Conservation (phyloP, 768 basidiomycete species). For the Termitomyces bulborhizus region DNA sequence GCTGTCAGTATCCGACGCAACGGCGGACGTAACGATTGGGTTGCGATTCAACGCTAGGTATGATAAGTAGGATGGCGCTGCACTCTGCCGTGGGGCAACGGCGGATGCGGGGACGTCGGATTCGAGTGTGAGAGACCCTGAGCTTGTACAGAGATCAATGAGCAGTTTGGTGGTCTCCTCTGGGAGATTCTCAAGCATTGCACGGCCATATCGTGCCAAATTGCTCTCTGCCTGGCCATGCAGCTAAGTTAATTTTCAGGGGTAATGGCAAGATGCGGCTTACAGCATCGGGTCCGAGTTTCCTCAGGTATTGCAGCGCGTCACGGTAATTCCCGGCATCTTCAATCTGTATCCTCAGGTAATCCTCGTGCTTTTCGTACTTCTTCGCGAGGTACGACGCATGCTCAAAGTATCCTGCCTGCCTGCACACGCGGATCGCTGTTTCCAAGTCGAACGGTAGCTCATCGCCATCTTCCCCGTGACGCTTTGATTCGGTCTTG, state of each 20-base stretch:
- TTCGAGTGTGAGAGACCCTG: constrained; percentile 38
- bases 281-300: constrained; percentile 74
- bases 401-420: constrained; percentile 95
- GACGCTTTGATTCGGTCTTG: constrained; percentile 69
- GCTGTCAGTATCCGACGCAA: constrained; percentile 30
- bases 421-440: constrained; percentile 92
- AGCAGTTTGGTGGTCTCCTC: constrained; percentile 87
- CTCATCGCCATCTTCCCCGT: constrained; percentile 48
- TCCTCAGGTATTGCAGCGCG: constrained; percentile 75
- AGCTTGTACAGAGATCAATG: constrained; percentile 85
- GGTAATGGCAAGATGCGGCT: constrained; percentile 22
- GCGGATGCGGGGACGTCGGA: constrained; percentile 27
- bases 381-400: constrained; percentile 90
- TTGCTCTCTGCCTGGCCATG: constrained; percentile 70
- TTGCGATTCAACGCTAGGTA: constrained; percentile 71
- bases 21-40: constrained; percentile 33
- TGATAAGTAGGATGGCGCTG: constrained; percentile 65
- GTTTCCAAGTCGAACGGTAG: constrained; percentile 97
- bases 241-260: background rate
- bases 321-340: constrained; percentile 80
- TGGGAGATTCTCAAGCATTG: constrained; percentile 76
- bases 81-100: constrained; percentile 21
- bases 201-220: constrained; percentile 82
- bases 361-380: constrained; percentile 89
- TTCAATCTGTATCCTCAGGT: constrained; percentile 89